Conservation (phyloP, 352 stramenopile species). For the Thraustotheca clavata region DNA sequence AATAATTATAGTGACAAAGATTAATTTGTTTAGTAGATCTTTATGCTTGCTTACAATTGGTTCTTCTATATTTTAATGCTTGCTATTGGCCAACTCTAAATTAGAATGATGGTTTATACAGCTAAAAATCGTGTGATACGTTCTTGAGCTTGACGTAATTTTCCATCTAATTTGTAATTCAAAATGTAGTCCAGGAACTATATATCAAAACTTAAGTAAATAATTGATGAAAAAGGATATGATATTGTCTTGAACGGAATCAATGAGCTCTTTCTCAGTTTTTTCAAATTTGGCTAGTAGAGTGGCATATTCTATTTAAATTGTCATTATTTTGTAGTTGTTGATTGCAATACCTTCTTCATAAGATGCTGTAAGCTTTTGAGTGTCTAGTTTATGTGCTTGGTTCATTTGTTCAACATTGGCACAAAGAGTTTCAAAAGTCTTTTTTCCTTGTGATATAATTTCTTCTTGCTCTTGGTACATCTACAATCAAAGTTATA, state of each 20-base stretch:
- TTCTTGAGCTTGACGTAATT: conserved; percentile 60
- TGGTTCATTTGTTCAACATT: background rate
- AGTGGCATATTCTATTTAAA: background rate
- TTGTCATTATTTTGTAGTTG: background rate
- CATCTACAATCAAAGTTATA: background rate
- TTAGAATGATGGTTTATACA: background rate
- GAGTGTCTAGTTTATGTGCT: background rate
- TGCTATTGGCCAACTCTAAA: too few species aligned
- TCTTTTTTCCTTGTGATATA: background rate
- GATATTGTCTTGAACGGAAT: conserved; percentile 25
- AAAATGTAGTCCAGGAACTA: background rate
- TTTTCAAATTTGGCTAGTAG: conserved; percentile 43
- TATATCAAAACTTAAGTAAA: too few species aligned
- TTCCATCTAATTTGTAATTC: conserved; percentile 32
- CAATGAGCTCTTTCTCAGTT: conserved; percentile 63
- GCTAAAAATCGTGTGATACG: conserved; percentile 37
- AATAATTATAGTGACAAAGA: too few species aligned
- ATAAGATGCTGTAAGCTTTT: background rate
- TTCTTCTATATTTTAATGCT: too few species aligned
- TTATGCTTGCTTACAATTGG: too few species aligned
- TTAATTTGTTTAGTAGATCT: too few species aligned
- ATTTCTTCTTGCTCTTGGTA: background rate
- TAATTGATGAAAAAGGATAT: background rate
- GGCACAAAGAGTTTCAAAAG: background rate
- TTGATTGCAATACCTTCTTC: background rate